Conservation (phyloP, 2,329 filamentous ascomycete genomes). For the Claviceps paspali region DNA sequence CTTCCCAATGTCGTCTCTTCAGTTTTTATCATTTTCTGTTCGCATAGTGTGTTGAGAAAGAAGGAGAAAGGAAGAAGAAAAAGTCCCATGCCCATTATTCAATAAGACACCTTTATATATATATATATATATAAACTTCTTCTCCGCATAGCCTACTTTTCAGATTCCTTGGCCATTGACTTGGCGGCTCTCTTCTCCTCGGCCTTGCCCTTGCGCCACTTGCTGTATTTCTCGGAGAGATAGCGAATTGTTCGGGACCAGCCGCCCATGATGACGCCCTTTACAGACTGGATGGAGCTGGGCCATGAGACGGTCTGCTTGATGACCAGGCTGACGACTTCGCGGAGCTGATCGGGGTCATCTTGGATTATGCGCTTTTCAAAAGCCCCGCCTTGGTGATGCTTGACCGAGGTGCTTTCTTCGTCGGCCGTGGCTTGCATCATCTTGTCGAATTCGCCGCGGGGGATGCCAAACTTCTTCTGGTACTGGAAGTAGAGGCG, state of each 20-base stretch:
- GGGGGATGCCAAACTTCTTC: slow-evolving; percentile 73
- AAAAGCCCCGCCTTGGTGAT: slow-evolving; percentile 67
- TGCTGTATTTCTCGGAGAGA: slow-evolving; percentile 63
- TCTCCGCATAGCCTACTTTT: neutral
- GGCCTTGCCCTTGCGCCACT: slow-evolving; percentile 36
- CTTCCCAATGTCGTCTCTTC: no score
- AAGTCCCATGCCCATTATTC: no score
- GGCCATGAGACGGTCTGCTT: slow-evolving; percentile 86
- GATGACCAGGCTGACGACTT: slow-evolving; percentile 61
- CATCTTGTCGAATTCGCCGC: slow-evolving; percentile 71
- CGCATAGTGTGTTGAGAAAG: no score
- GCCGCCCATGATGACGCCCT: slow-evolving; percentile 70
- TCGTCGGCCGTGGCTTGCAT: slow-evolving; percentile 62
- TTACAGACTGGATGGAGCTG: slow-evolving; percentile 73
- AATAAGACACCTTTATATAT: no score
- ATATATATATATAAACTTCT: no score
- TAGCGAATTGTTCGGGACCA: slow-evolving; percentile 57
- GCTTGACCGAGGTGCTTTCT: slow-evolving; percentile 46
- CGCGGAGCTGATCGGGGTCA: slow-evolving; percentile 48
- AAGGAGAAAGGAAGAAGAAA: neutral
- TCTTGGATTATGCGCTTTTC: slow-evolving; percentile 70
- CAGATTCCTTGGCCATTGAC: neutral
- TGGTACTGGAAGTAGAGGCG: slow-evolving; percentile 94
- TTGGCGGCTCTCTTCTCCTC: slow-evolving; percentile 11
- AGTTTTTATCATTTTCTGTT: no score